A percentile compares a stretch with the other conserved stretches of the same genome.
Evolutionary conservation across 306 rosid genomes (phyloP).

Genomic region (Begonia masoniana): DNA sequence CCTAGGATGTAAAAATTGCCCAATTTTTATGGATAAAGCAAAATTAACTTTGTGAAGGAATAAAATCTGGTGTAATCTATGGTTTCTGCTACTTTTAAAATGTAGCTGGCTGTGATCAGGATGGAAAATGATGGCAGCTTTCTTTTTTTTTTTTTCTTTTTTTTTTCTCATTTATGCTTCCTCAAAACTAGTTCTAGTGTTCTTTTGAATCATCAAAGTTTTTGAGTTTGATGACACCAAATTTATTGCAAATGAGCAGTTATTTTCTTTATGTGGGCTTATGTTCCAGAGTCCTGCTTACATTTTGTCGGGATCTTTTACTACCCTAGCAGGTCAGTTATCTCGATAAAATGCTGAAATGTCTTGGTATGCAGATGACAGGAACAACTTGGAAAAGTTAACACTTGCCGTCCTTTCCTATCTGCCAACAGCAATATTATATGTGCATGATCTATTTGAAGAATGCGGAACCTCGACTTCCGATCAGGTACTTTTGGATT

Average conservation of each 20-base stretch:
- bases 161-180: not conserved
- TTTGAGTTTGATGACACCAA: not conserved
- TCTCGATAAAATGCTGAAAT: not conserved
- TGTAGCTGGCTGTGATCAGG: too few species aligned
- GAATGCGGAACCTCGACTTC: slow-evolving; percentile 94
- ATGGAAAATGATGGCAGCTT: not conserved
- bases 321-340: slow-evolving; percentile 74
- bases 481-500: slow-evolving; percentile 52
- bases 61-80: too few species aligned
- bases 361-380: slow-evolving; percentile 44
- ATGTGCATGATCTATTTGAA: slow-evolving; percentile 89
- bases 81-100: too few species aligned
- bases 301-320: slow-evolving; percentile 71
- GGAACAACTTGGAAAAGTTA: slow-evolving; percentile 88
- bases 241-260: slow-evolving; percentile 22
- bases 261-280: slow-evolving; percentile 86
- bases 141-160: too few species aligned
- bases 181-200: not conserved
- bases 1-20: too few species aligned
- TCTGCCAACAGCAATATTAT: slow-evolving; percentile 82
- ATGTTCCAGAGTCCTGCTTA: slow-evolving; percentile 80
- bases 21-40: too few species aligned
- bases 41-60: too few species aligned
- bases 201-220: not conserved
- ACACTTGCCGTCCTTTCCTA: slow-evolving; percentile 87